These are phyloP conservation scores for Eutrema heterophyllum DNA, from an alignment of 345 rosid genomes.

Conservation along the genomic window DNA sequence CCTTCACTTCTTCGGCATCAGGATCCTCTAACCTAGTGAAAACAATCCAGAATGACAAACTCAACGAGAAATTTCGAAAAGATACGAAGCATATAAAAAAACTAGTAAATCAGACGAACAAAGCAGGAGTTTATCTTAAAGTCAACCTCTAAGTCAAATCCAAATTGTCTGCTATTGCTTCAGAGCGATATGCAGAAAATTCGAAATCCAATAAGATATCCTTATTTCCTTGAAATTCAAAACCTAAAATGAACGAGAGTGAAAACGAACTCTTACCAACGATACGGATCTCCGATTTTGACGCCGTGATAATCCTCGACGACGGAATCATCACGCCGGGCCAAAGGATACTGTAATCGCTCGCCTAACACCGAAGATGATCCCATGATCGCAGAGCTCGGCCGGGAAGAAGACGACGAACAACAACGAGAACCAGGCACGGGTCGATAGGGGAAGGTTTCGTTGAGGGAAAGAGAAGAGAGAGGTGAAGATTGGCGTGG, in stretches of 20 bases:
- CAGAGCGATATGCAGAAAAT: not conserved
- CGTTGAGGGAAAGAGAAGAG: not conserved
- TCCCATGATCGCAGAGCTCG: conserved; percentile 42
- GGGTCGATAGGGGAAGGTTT: not conserved
- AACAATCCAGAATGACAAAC: not conserved
- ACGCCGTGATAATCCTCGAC: conserved; percentile 86
- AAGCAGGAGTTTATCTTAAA: not conserved
- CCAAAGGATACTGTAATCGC: conserved; percentile 46
- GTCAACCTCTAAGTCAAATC: conserved; percentile 22
- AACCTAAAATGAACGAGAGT: not conserved
- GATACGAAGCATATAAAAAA: not conserved
- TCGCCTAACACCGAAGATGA: conserved; percentile 40
- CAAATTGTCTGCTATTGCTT: not conserved
- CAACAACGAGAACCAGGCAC: not conserved
- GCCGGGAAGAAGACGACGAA: not conserved
- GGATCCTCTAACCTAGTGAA: conserved; percentile 85
- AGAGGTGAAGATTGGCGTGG: not conserved
- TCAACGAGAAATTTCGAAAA: not conserved
- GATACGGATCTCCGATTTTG: conserved; percentile 67
- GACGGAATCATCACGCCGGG: conserved; percentile 70
- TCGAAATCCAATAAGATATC: not conserved
- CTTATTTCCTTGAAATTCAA: not conserved
- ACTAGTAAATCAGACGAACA: not conserved
- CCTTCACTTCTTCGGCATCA: conserved; percentile 74
- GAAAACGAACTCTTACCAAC: conserved; percentile 51